Percentiles rank a stretch among this genome's conserved stretches.
phyloP scores from a whole-genome alignment of 139 green algal genomes.

The Chlamydomonas sphaeroides region DNA sequence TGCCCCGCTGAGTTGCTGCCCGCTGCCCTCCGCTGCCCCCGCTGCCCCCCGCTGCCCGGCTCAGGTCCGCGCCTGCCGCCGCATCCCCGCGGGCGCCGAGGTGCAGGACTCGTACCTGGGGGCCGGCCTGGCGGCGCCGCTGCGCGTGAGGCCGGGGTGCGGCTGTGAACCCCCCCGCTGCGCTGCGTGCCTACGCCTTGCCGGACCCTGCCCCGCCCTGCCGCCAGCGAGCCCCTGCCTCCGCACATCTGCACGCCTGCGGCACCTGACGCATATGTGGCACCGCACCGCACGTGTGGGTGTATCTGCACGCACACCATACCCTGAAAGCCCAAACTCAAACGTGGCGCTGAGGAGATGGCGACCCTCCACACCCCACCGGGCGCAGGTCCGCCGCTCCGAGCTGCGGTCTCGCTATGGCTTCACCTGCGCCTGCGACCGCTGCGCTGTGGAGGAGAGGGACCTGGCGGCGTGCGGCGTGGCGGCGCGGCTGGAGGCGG shows the following conservation, averaged over 20 bases:
- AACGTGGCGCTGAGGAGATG: neutral
- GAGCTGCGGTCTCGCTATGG: neutral
- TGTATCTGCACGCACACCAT: too few relatives aligned
- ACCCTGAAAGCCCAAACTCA: too few relatives aligned
- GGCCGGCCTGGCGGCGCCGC: neutral
- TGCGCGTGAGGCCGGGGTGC: neutral
- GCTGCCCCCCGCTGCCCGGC: neutral
- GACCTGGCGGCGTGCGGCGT: neutral
- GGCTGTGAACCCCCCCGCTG: too few relatives aligned
- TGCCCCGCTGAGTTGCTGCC: neutral
- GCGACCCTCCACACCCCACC: neutral
- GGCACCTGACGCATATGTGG: neutral
- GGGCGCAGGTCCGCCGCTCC: neutral
- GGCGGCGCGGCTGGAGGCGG: neutral
- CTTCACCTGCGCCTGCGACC: constrained; percentile 10
- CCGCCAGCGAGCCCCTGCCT: too few relatives aligned
- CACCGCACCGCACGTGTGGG: neutral
- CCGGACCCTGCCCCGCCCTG: too few relatives aligned
- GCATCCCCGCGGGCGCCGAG: constrained; percentile 1
- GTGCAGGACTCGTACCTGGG: constrained; percentile 28
- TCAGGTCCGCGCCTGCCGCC: neutral
- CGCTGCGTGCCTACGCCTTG: too few relatives aligned
- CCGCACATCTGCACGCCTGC: neutral
- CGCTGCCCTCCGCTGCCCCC: neutral
- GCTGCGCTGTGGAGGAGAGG: neutral